Evolutionary conservation across 2,329 filamentous ascomycete species (phyloP).

Genomic region (Chaetomiaceae sp.): DNA sequence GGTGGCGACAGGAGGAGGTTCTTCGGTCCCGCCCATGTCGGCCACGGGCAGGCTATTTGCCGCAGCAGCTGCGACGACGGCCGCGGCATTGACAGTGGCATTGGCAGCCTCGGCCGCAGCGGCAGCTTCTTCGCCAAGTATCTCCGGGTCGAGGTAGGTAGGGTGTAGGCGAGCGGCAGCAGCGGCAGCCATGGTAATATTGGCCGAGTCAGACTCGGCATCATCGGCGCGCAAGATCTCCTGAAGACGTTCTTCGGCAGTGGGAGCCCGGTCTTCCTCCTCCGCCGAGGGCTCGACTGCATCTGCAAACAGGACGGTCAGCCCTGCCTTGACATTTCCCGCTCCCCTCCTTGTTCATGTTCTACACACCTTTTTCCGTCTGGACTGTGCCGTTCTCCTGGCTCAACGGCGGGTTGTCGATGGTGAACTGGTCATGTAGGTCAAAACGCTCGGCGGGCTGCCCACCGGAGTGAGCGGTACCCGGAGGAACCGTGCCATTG

Average conservation of each 20-base stretch:
- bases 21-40: conserved; percentile 19
- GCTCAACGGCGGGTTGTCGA: conserved; percentile 50
- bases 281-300: conserved; percentile 14
- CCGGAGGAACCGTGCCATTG: conserved; percentile 23
- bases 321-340: not conserved
- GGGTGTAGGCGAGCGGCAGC: conserved; percentile 52
- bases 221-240: conserved; percentile 37
- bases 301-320: conserved; percentile 12
- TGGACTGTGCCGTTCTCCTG: conserved; percentile 38
- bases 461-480: conserved; percentile 16
- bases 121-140: conserved; percentile 27
- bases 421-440: conserved; percentile 54
- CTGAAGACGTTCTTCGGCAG: conserved; percentile 47
- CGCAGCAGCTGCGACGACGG: conserved; percentile 17
- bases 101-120: conserved; percentile 23
- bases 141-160: conserved; percentile 48
- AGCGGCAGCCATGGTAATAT: conserved; percentile 52
- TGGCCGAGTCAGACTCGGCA: conserved; percentile 41
- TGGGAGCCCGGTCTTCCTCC: conserved; percentile 32
- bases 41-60: conserved; percentile 16
- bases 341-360: not conserved
- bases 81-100: conserved; percentile 19
- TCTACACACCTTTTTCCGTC: conserved; percentile 37
- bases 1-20: not conserved
- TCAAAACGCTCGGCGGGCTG: conserved; percentile 41